These are phyloP conservation scores for Schwanniomyces sp. DNA, from an alignment of 805 yeast species.

Conservation along the genomic window DNA sequence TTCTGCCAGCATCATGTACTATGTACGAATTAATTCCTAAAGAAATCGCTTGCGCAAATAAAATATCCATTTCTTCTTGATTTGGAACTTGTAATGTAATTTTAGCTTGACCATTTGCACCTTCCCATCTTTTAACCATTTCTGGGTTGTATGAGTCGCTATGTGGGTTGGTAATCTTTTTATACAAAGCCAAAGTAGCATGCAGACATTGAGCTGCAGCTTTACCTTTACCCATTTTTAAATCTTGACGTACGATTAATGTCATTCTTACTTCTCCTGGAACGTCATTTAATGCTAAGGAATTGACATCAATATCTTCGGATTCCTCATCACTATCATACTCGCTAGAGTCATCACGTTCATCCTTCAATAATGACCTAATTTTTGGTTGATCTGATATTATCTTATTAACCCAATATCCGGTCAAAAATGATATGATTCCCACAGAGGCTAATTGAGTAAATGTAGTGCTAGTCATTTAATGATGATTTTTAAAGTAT, in stretches of 20 bases:
- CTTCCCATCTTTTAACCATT: conserved; percentile 73
- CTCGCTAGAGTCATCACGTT: neutral
- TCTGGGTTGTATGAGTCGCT: conserved; percentile 59
- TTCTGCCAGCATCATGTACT: conserved; percentile 95
- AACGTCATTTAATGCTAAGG: conserved; percentile 57
- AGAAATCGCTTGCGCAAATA: conserved; percentile 80
- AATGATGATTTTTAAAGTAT: neutral
- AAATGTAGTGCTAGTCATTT: conserved; percentile 7
- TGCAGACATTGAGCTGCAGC: conserved; percentile 97
- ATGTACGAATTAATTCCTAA: conserved; percentile 75
- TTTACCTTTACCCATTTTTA: conserved; percentile 92
- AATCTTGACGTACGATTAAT: conserved; percentile 80
- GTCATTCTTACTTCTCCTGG: conserved; percentile 88
- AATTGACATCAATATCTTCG: conserved; percentile 56
- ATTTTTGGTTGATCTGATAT: conserved; percentile 1
- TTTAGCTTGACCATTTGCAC: conserved; percentile 85
- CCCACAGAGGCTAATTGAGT: conserved; percentile 33
- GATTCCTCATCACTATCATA: conserved; percentile 26
- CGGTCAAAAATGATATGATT: conserved; percentile 35
- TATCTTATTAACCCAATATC: conserved; percentile 27
- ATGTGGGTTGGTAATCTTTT: conserved; percentile 55
- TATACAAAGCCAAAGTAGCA: conserved; percentile 91
- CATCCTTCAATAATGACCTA: neutral
- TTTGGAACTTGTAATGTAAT: conserved; percentile 76
- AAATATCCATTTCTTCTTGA: conserved; percentile 68